Conservation (phyloP, 805 yeast genomes). For the Schwanniomyces sp. region DNA sequence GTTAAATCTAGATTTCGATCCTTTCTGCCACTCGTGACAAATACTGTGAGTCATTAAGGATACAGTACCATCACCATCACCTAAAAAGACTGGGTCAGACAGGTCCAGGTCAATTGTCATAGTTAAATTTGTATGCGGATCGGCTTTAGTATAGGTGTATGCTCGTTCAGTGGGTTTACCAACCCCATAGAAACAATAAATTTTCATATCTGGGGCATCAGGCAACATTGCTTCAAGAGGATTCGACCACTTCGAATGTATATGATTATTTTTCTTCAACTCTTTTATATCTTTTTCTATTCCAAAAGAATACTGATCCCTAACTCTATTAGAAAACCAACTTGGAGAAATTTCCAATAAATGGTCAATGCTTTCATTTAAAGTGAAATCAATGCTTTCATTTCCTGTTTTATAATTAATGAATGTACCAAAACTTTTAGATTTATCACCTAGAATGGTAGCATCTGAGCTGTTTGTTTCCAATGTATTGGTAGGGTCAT, state of each 20-base stretch:
- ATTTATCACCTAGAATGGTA: conserved; percentile 16
- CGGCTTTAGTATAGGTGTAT: conserved; percentile 71
- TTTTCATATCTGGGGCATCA: conserved; percentile 86
- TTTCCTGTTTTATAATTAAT: conserved; percentile 54
- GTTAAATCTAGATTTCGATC: conserved; percentile 61
- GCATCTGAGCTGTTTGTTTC: conserved; percentile 14
- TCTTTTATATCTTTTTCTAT: conserved; percentile 61
- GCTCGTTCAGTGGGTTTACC: conserved; percentile 96
- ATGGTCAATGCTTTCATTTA: conserved; percentile 66
- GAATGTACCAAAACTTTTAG: conserved; percentile 66
- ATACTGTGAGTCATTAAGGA: conserved; percentile 82
- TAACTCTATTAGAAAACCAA: conserved; percentile 70
- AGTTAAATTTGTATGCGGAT: conserved; percentile 54
- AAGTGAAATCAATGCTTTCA: conserved; percentile 51
- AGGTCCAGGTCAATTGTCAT: conserved; percentile 70
- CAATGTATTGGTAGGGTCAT: conserved; percentile 50
- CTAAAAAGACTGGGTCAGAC: conserved; percentile 65
- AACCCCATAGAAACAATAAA: conserved; percentile 92
- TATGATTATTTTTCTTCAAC: conserved; percentile 62
- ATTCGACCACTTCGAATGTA: conserved; percentile 85
- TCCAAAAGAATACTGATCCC: conserved; percentile 78
- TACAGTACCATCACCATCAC: conserved; percentile 97
- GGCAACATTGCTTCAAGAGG: conserved; percentile 93
- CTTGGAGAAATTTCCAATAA: conserved; percentile 64
- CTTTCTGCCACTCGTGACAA: conserved; percentile 88